Percentiles rank a stretch among this genome's conserved stretches.
phyloP scores from a whole-genome alignment of 345 rosid genomes.

The Combretum micranthum region DNA sequence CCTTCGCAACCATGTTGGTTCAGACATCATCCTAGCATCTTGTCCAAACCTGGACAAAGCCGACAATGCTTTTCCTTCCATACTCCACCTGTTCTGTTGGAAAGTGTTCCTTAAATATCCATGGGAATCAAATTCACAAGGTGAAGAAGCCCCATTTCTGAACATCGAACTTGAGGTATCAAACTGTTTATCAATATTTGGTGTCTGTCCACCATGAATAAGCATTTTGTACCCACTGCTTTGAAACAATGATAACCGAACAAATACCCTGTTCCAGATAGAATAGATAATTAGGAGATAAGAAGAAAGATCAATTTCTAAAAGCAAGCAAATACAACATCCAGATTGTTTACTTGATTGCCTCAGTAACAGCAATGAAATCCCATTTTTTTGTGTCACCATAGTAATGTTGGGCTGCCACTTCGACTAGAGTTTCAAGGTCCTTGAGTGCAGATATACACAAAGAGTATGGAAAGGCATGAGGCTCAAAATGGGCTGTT shows the following conservation, averaged over 20 bases:
- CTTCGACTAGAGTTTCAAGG: constrained; percentile 86
- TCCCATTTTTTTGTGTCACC: constrained; percentile 81
- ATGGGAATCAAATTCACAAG: constrained; percentile 19
- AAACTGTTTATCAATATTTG: constrained; percentile 42
- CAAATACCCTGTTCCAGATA: constrained; percentile 46
- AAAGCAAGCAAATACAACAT: constrained; percentile 4
- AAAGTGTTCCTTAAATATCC: constrained; percentile 19
- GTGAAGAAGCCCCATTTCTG: constrained; percentile 13
- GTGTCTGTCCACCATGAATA: constrained; percentile 83
- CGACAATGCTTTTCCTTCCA: constrained; percentile 75
- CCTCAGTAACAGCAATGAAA: constrained; percentile 74
- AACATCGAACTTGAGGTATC: constrained; percentile 30
- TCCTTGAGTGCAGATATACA: constrained; percentile 77
- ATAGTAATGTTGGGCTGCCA: constrained; percentile 69
- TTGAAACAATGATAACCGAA: constrained; percentile 63
- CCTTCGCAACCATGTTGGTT: constrained; percentile 47
- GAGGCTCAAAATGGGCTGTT: constrained; percentile 26
- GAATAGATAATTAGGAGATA: constrained; percentile 8
- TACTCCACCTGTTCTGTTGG: constrained; percentile 44
- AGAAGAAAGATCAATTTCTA: not conserved
- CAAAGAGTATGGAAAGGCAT: constrained; percentile 58
- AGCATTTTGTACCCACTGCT: constrained; percentile 86
- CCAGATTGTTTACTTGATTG: constrained; percentile 51
- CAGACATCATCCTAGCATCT: constrained; percentile 52
- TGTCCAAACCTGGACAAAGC: constrained; percentile 75